Percentiles rank a stretch among this genome's conserved stretches.
These are phyloP conservation scores for Dicorynia guianensis DNA, from an alignment of 306 rosid species.

Conservation along the genomic window DNA sequence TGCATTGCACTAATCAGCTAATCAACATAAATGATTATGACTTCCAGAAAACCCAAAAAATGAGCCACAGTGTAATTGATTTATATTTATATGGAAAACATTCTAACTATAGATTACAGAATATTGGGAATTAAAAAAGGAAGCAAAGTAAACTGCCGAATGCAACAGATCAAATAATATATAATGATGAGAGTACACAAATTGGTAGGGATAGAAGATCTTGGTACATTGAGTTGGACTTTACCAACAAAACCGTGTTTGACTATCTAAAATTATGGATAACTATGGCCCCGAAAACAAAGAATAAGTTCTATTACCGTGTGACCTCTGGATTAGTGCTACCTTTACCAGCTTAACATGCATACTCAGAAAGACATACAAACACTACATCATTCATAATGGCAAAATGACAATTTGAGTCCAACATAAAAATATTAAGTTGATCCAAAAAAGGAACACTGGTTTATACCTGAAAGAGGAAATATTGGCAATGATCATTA, in stretches of 20 bases:
- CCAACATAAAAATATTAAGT: neutral
- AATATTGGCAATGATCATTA: conserved; percentile 70
- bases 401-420: no score
- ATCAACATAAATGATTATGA: neutral
- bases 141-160: neutral
- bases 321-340: no score
- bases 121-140: neutral
- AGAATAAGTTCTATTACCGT: no score
- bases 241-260: neutral
- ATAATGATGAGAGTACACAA: neutral
- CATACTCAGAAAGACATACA: no score
- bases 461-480: conserved; percentile 66
- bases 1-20: conserved; percentile 6
- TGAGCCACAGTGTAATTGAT: neutral
- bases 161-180: neutral
- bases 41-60: neutral
- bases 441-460: neutral
- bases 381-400: no score
- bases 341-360: no score
- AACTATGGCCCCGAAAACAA: no score
- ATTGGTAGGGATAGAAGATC: neutral
- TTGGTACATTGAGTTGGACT: neutral
- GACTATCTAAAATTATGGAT: neutral
- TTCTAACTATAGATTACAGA: neutral
- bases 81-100: neutral